phyloP scores from a whole-genome alignment of 139 green algal genomes.

The Chlamydomonas sphaeroides region DNA sequence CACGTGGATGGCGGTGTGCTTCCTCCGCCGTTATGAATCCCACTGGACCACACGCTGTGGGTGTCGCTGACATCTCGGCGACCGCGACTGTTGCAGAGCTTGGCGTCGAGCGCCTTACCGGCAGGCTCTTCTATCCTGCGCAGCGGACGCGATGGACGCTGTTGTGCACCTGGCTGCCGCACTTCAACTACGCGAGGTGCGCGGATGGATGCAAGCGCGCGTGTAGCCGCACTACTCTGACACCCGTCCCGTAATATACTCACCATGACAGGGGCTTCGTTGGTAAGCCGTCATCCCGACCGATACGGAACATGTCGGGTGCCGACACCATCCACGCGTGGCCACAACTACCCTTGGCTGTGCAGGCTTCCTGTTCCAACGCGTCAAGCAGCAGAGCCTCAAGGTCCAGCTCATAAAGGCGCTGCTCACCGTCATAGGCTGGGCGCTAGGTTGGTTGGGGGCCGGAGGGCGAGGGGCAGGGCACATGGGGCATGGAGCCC shows the following conservation, averaged over 20 bases:
- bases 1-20: no score
- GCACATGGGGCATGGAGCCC: neutral
- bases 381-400: neutral
- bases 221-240: no score
- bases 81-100: no score
- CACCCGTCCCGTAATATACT: no score
- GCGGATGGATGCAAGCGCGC: neutral
- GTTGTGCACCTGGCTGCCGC: slow-evolving; percentile 13
- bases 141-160: neutral
- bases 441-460: no score
- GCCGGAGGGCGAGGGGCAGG: neutral
- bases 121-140: slow-evolving; percentile 17
- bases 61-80: no score
- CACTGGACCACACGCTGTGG: no score
- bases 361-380: slow-evolving; percentile 21
- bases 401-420: no score
- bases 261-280: neutral
- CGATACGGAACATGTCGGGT: neutral
- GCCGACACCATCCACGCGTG: no score
- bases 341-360: neutral
- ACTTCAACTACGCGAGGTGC: slow-evolving; percentile 19
- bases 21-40: no score
- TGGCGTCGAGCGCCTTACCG: neutral
- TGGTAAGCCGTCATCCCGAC: neutral
- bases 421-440: no score